Conservation (phyloP, 352 stramenopile species). For the Phytophthora kernoviae region DNA sequence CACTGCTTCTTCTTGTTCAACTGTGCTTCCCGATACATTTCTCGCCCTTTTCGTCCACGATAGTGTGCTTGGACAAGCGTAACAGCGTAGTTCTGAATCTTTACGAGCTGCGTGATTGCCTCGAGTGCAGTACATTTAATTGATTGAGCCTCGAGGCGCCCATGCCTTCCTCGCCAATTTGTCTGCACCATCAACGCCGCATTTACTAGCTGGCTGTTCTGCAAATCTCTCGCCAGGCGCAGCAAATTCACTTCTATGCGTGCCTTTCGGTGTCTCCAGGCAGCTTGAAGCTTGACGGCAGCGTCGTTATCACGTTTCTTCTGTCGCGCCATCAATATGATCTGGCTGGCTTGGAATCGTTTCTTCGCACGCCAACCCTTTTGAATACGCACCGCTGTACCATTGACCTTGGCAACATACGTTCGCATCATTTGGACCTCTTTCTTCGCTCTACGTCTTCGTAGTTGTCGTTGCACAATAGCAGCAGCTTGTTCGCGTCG, state of each 20-base stretch:
- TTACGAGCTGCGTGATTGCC: slow-evolving; percentile 45
- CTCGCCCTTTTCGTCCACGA: slow-evolving; percentile 70
- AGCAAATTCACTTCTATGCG: slow-evolving; percentile 42
- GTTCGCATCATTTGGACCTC: slow-evolving; percentile 36
- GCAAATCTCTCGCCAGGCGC: slow-evolving; percentile 41
- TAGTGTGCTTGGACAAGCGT: slow-evolving; percentile 81
- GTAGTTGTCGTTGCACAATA: slow-evolving; percentile 46
- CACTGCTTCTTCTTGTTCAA: slow-evolving; percentile 84
- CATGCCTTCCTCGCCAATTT: slow-evolving; percentile 47
- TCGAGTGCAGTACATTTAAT: slow-evolving; percentile 46
- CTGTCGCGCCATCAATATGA: slow-evolving; percentile 41
- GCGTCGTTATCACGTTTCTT: slow-evolving; percentile 47
- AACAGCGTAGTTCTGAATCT: slow-evolving; percentile 67
- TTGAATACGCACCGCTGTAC: slow-evolving; percentile 51
- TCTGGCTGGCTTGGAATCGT: slow-evolving; percentile 40
- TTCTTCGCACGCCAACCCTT: slow-evolving; percentile 58
- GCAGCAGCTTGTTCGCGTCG: slow-evolving; percentile 49
- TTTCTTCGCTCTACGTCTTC: slow-evolving; percentile 41
- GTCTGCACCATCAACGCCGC: slow-evolving; percentile 54
- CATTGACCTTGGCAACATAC: slow-evolving; percentile 31
- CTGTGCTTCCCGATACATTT: slow-evolving; percentile 54
- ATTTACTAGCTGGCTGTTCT: slow-evolving; percentile 36
- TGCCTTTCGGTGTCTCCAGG: slow-evolving; percentile 67
- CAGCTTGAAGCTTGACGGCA: slow-evolving; percentile 54
- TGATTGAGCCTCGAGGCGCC: slow-evolving; percentile 29